These are phyloP conservation scores for Leishmania gerbilli DNA, from an alignment of 208 protist genomes.

Conservation along the genomic window DNA sequence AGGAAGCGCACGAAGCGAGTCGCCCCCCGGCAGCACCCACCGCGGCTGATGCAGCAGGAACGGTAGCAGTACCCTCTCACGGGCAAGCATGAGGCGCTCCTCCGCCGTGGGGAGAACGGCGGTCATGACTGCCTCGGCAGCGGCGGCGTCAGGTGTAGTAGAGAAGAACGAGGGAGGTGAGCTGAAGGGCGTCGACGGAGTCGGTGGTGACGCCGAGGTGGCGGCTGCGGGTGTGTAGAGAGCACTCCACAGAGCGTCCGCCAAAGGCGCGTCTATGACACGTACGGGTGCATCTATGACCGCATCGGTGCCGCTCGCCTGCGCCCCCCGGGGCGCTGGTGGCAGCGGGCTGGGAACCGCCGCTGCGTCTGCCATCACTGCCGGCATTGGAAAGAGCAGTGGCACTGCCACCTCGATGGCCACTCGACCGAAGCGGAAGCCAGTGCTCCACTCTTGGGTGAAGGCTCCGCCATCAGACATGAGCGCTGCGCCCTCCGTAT, in stretches of 20 bases:
- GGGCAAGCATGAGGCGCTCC: constrained; percentile 31
- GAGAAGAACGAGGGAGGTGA: neutral
- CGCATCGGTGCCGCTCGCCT: neutral
- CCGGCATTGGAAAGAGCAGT: neutral
- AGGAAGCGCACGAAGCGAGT: neutral
- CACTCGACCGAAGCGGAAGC: neutral
- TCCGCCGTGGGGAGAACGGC: constrained; percentile 1
- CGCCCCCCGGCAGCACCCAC: neutral
- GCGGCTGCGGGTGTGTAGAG: constrained; percentile 8
- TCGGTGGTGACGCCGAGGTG: neutral
- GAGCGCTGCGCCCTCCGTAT: neutral
- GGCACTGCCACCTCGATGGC: constrained; percentile 11
- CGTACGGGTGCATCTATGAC: no score
- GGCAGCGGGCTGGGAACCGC: neutral
- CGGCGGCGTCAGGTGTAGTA: neutral
- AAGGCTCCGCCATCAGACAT: neutral
- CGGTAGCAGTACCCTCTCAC: constrained; percentile 46
- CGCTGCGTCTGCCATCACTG: neutral
- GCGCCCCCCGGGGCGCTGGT: neutral
- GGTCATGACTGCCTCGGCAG: neutral
- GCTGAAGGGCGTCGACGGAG: neutral
- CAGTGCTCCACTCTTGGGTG: neutral
- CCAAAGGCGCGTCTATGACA: constrained; percentile 13
- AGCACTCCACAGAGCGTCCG: constrained; percentile 13
- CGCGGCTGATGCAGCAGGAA: constrained; percentile 37